Evolutionary conservation across 2,329 filamentous ascomycete genomes (phyloP).

Genomic region (Sporothrix euskadiensis): DNA sequence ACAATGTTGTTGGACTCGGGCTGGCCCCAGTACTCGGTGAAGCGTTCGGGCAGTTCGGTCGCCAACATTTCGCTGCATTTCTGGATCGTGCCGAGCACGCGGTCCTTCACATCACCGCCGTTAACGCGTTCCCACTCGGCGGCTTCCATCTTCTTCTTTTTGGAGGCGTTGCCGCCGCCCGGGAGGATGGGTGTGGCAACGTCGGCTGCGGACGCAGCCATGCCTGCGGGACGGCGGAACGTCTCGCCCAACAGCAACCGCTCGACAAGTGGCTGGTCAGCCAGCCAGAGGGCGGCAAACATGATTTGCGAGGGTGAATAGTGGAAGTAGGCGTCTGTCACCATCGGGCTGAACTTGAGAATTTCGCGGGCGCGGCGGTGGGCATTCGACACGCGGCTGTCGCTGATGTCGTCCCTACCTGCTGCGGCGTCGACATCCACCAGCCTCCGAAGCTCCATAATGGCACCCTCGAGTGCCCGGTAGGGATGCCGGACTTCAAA

Average conservation of each 20-base stretch:
- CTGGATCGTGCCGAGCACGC: conserved; percentile 52
- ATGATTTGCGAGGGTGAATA: conserved; percentile 94
- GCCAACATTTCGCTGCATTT: conserved; percentile 57
- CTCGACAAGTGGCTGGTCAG: conserved; percentile 65
- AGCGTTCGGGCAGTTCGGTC: conserved; percentile 57
- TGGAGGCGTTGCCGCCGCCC: conserved; percentile 31
- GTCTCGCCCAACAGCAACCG: conserved; percentile 49
- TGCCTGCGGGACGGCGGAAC: conserved; percentile 37
- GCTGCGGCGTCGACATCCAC: conserved; percentile 57
- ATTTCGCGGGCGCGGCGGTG: conserved; percentile 72
- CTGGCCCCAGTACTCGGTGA: conserved; percentile 56
- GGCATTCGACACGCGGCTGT: conserved; percentile 55
- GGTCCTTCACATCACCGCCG: conserved; percentile 44
- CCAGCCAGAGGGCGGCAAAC: conserved; percentile 75
- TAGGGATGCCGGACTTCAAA: conserved; percentile 93
- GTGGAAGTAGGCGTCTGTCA: conserved; percentile 96
- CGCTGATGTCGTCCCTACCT: conserved; percentile 35
- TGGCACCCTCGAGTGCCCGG: conserved; percentile 78
- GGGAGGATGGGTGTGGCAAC: conserved; percentile 23
- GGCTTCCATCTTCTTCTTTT: conserved; percentile 28
- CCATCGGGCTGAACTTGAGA: conserved; percentile 74
- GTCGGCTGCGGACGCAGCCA: conserved; percentile 35
- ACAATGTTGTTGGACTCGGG: conserved; percentile 52
- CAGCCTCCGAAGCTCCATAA: conserved; percentile 76
- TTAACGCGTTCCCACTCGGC: conserved; percentile 35